Percentiles rank a stretch among this genome's conserved stretches.
These are phyloP conservation scores for Zizania palustris DNA, from an alignment of 202 grass and related monocot species.

Conservation along the genomic window DNA sequence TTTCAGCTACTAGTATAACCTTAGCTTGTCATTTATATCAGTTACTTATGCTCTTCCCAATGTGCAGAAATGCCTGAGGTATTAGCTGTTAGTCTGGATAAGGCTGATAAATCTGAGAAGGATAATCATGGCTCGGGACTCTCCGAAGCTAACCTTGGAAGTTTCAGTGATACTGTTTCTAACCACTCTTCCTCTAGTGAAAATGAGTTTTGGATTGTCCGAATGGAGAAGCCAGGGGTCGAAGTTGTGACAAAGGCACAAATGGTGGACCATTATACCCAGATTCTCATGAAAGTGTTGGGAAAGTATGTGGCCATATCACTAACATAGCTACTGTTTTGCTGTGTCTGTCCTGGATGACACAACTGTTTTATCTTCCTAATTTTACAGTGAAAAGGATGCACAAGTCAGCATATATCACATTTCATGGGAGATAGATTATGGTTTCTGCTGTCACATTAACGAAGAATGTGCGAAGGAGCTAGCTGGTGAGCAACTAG, in stretches of 20 bases:
- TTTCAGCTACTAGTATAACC: constrained; percentile 17
- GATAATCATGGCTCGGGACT: constrained; percentile 23
- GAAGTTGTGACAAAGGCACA: constrained; percentile 87
- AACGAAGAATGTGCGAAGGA: constrained; percentile 64
- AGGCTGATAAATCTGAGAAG: constrained; percentile 43
- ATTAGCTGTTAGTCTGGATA: constrained; percentile 59
- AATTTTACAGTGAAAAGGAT: constrained; percentile 73
- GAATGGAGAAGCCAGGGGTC: constrained; percentile 71
- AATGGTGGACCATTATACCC: constrained; percentile 85
- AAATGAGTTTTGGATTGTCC: constrained; percentile 80
- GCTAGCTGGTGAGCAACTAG: constrained; percentile 64
- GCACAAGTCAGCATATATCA: constrained; percentile 90
- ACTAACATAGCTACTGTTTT: constrained; percentile 15
- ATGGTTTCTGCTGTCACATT: constrained; percentile 93
- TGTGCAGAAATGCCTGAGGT: constrained; percentile 63
- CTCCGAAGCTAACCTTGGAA: constrained; percentile 34
- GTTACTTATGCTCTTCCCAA: constrained; percentile 17
- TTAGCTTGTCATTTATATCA: constrained; percentile 2
- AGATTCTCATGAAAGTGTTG: constrained; percentile 72
- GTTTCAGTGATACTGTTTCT: constrained; percentile 36
- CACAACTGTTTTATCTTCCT: constrained; percentile 1
- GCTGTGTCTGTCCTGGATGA: background rate
- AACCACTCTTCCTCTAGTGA: constrained; percentile 42
- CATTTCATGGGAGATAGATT: constrained; percentile 81
- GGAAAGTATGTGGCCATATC: constrained; percentile 68